These are phyloP conservation scores for Onygenales sp. DNA, from an alignment of 2,329 filamentous ascomycete genomes.

Conservation along the genomic window DNA sequence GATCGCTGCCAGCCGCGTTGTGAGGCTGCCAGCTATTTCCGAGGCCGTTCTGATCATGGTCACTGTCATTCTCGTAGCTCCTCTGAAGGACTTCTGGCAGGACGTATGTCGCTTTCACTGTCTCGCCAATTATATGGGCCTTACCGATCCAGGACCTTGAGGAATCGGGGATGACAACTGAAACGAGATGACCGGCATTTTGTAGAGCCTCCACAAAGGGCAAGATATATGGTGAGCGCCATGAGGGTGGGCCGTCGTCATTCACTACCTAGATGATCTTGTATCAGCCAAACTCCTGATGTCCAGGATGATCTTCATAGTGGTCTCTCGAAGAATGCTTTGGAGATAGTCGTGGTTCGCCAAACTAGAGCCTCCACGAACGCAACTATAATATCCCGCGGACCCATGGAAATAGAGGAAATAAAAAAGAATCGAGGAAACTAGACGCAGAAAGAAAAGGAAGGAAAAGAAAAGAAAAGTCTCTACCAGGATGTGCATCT, in stretches of 20 bases:
- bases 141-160: constrained; percentile 96
- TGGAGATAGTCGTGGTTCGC: not conserved
- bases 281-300: constrained; percentile 1
- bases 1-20: not conserved
- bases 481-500: constrained; percentile 39
- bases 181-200: constrained; percentile 66
- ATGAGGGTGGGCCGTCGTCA: constrained; percentile 67
- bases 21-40: constrained; percentile 49
- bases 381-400: not conserved
- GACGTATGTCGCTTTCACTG: constrained; percentile 71
- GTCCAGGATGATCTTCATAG: not conserved
- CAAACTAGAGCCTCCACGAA: not conserved
- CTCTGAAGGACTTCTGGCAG: constrained; percentile 40
- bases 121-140: constrained; percentile 83
- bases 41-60: not conserved
- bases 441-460: constrained; percentile 6
- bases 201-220: constrained; percentile 60
- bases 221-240: constrained; percentile 66
- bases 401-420: not conserved
- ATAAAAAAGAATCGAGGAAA: not conserved
- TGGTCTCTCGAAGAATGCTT: too few species aligned
- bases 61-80: constrained; percentile 17
- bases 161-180: constrained; percentile 75
- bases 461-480: constrained; percentile 5
- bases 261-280: constrained; percentile 39